Evolutionary conservation across 495 filamentous ascomycete genomes (phyloP).

Genomic region (Amniculicola lignicola): DNA sequence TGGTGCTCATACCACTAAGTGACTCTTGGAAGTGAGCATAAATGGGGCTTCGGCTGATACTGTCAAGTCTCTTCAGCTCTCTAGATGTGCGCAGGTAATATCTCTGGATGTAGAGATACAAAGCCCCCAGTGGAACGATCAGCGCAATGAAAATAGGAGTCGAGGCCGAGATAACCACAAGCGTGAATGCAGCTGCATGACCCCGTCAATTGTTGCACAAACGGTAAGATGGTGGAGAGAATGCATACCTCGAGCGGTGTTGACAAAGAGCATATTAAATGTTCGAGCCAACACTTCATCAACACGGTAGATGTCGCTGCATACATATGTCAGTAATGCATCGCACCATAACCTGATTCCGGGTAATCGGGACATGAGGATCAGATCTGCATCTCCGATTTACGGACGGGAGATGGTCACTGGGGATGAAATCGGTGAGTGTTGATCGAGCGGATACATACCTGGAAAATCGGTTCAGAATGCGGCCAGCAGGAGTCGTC

Average conservation of each 20-base stretch:
- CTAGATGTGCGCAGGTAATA: conserved; percentile 96
- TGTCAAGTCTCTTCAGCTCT: conserved; percentile 94
- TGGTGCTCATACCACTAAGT: conserved; percentile 91
- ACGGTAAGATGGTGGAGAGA: background rate
- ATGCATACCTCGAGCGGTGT: conserved; percentile 67
- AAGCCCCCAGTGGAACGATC: conserved; percentile 71
- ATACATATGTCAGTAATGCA: conserved; percentile 19
- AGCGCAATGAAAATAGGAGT: conserved; percentile 79
- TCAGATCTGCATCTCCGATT: conserved; percentile 38
- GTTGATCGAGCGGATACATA: conserved; percentile 33
- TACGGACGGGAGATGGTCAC: background rate
- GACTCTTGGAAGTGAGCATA: conserved; percentile 99
- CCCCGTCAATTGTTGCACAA: conserved; percentile 9
- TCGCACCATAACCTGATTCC: background rate
- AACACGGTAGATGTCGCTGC: conserved; percentile 88
- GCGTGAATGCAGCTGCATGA: conserved; percentile 60
- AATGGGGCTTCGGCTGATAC: conserved; percentile 90
- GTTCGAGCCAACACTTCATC: conserved; percentile 84
- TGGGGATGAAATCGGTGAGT: background rate
- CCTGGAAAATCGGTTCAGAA: conserved; percentile 95
- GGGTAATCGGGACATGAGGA: background rate
- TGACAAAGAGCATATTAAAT: conserved; percentile 70
- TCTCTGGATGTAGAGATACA: conserved; percentile 92
- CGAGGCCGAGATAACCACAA: conserved; percentile 75
- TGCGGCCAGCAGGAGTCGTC: conserved; percentile 94